Conservation (phyloP, 2,329 filamentous ascomycete genomes). For the Aspergillus udagawae region DNA sequence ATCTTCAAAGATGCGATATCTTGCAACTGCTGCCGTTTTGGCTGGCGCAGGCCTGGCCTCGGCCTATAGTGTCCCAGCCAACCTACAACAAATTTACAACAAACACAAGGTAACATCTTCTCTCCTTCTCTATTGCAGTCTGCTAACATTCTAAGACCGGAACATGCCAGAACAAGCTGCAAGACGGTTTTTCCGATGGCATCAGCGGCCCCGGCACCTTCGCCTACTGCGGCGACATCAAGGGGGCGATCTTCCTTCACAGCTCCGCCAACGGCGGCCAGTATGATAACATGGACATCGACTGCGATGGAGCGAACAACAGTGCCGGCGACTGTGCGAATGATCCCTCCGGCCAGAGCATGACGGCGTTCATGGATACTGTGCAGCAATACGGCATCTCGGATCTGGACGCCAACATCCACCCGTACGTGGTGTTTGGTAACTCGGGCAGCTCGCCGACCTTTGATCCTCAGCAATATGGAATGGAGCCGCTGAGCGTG, state of each 20-base stretch:
- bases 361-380: slow-evolving; percentile 47
- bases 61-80: slow-evolving; percentile 14
- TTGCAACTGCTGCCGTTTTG: not conserved
- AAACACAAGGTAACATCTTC: slow-evolving; percentile 13
- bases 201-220: slow-evolving; percentile 10
- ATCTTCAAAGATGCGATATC: not conserved
- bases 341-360: slow-evolving; percentile 36
- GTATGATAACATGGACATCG: slow-evolving; percentile 56
- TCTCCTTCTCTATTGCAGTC: not conserved
- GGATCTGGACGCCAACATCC: slow-evolving; percentile 50
- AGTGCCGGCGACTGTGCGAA: slow-evolving; percentile 45
- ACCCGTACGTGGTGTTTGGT: slow-evolving; percentile 54
- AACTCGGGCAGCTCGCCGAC: slow-evolving; percentile 40
- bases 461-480: slow-evolving; percentile 42
- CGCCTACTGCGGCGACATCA: slow-evolving; percentile 49
- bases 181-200: slow-evolving; percentile 18
- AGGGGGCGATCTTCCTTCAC: slow-evolving; percentile 49
- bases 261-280: slow-evolving; percentile 31
- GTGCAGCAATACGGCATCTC: slow-evolving; percentile 39
- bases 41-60: not conserved
- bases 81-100: slow-evolving; percentile 17
- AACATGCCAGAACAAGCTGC: slow-evolving; percentile 16
- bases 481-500: slow-evolving; percentile 50
- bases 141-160: slow-evolving; percentile 3
- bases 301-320: slow-evolving; percentile 53